Base-by-base conservation (phyloP, 2,329 filamentous ascomycete genomes). In the Ilyonectria destructans region DNA sequence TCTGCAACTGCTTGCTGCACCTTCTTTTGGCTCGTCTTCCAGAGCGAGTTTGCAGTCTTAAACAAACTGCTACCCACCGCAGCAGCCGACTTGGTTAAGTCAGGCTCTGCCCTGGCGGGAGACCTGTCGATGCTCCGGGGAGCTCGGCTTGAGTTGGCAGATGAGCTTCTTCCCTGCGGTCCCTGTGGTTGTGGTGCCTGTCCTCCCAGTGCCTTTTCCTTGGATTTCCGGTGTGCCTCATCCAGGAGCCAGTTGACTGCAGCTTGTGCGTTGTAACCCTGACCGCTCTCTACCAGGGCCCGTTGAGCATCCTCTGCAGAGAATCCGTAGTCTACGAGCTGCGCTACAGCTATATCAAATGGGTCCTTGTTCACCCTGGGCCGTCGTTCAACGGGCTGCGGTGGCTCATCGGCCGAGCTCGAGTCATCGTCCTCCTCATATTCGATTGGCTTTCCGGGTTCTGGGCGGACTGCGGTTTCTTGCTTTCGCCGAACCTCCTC, bases 281-380 rank as follows among this genome's bases (percentile, higher is more conserved):
- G 91, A 4, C 94, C 92, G 35, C 93, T 97, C 75, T 94, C 92
- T 12, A 90, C 90, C 46, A 99, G 82, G 6, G 95, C 96, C 69
- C 92, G 87, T 61, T 89, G 88, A n/a, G 96, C 92, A 76, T 95
- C 94, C 66, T 97, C 93, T 0, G 91, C 88, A 0, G 94, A 90
- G 75, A 99, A 99, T 0, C 96, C 96, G 89, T 98, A 98, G 73
- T 98, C 96, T 3, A 98, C 90, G 29, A 99, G 84, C 79, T 98
- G 94, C 10, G 93, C 94, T 29, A 98, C 89, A 10, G 95, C 93
- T 72, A 89, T 90, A 77, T 97, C 94, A 65, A 92, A 91, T 1
- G 82, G 71, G 67, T 84, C 80, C 72, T 80, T 76, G 43, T 74
- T 77, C 19, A 74, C 67, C 48, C 67, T 76, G 6, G 75, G 71